Evolutionary conservation across 1,139 yeast genomes (phyloP).

Genomic region (Candida gigantensis): DNA sequence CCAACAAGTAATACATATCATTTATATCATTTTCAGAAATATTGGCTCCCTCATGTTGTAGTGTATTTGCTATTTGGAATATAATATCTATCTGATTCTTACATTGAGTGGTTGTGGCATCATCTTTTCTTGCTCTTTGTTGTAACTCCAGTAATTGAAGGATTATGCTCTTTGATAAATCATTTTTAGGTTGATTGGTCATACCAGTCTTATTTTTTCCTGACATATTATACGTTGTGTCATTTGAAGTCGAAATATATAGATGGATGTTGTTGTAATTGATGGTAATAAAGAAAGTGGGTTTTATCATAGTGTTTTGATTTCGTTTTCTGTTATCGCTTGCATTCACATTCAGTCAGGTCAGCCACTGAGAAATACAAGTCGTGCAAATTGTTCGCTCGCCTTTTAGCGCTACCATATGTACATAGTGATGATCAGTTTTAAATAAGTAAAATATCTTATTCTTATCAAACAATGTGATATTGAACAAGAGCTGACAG

Average conservation of each 20-base stretch:
- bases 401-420: too few relatives aligned
- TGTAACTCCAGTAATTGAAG: slow-evolving; percentile 8
- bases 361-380: too few relatives aligned
- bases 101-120: slow-evolving; percentile 8
- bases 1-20: slow-evolving; percentile 7
- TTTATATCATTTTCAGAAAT: slow-evolving; percentile 8
- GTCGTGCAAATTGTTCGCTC: too few relatives aligned
- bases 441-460: too few relatives aligned
- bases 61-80: slow-evolving; percentile 19
- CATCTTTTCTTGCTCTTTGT: slow-evolving; percentile 10
- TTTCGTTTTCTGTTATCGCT: too few relatives aligned
- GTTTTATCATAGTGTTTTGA: too few relatives aligned
- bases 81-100: slow-evolving; percentile 28
- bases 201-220: slow-evolving; percentile 3
- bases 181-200: slow-evolving; percentile 3
- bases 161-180: background rate
- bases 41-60: slow-evolving; percentile 13
- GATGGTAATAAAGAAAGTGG: too few relatives aligned
- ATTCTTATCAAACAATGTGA: too few relatives aligned
- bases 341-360: too few relatives aligned
- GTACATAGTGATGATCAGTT: too few relatives aligned
- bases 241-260: too few relatives aligned
- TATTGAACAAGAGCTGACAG: too few relatives aligned
- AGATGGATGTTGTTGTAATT: slow-evolving; percentile 7
- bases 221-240: background rate